Base-by-base conservation (phyloP, 495 filamentous ascomycete species). In the Cladorrhinum samala region DNA sequence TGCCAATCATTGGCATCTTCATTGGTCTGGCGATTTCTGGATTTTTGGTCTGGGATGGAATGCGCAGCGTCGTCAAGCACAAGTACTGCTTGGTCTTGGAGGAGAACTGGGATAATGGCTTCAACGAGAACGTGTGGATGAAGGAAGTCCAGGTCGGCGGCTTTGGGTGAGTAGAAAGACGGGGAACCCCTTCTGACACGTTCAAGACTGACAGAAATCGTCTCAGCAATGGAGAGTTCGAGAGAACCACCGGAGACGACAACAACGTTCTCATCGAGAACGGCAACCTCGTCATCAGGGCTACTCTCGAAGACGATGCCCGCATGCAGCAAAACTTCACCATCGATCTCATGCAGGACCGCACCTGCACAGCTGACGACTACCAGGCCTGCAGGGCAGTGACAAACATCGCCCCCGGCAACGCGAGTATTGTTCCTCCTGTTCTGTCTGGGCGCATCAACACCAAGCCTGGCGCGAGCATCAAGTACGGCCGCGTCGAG, bases 401-500 rank as follows among this genome's bases (percentile, higher is more conserved):
- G 11, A 86, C 84, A 50, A 73, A 74, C 53, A 82, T 73, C 41
- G 91, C 89, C 51, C 64, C 64, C 39, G 87, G 87, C 44, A 85
- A 88, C 59, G 75, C 83, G 1, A 83, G 80, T 49, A 85, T 91
- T 55, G 77, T 94, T 25, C 88, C 86, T 21, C 89, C 89, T 0
- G 85, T 88, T 50, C 85, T 81, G 45, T 94, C 89, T 2, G 89
- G 79, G 24, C 82, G 89, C 49, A 78, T 94, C 69, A 83, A 83
- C 66, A 90, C 86, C 49, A 83, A 75, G 56, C 78, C 75, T 18
- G 79, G 85, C 21, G 82, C 83, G 13, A 74, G 66, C 8, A 89
- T 94, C 75, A 87, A 81, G 63, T 94, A 88, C 63, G 89, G 89
- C 46, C 83, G 87, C 39, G 77, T 94, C 46, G 86, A 94, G 65